Evolutionary conservation across 75 land plant genomes (phyloP).

Genomic region (Adiantum capillusveneris): DNA sequence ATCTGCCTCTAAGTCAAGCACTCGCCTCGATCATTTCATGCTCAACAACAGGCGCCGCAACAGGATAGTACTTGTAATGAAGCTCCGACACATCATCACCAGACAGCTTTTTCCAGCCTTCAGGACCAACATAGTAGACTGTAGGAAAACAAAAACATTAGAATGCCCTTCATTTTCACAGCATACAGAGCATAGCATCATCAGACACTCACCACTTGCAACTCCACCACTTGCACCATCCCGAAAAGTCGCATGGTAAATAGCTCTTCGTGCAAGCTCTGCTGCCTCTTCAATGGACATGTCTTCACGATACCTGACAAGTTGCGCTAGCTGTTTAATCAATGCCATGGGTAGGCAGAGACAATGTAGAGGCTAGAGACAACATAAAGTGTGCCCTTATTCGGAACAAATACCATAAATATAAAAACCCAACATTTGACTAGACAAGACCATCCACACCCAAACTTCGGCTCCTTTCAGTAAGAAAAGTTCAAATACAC

Average conservation of each 20-base stretch:
- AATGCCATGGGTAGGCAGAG: too few species aligned
- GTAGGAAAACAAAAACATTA: constrained; percentile 8
- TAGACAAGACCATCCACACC: too few species aligned
- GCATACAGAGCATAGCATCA: too few species aligned
- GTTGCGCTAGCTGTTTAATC: background rate
- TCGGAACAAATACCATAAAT: too few species aligned
- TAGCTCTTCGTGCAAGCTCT: constrained; percentile 81
- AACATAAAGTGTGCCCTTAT: too few species aligned
- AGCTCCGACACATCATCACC: constrained; percentile 94
- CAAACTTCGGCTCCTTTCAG: too few species aligned
- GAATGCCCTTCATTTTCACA: too few species aligned
- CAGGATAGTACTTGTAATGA: constrained; percentile 82
- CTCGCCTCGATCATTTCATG: constrained; percentile 68
- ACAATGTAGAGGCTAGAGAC: too few species aligned
- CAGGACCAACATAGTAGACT: constrained; percentile 84
- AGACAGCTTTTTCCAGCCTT: constrained; percentile 86
- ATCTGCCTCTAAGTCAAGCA: too few species aligned
- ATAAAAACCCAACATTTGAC: too few species aligned
- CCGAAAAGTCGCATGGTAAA: constrained; percentile 93
- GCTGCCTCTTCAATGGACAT: constrained; percentile 87
- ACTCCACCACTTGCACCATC: constrained; percentile 99
- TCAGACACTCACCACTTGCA: constrained; percentile 59
- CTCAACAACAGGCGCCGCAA: constrained; percentile 43
- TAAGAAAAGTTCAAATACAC: too few species aligned
- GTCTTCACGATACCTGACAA: constrained; percentile 53